phyloP scores from a whole-genome alignment of 176 grass and related monocot species.

The Calamus simplicifolius region DNA sequence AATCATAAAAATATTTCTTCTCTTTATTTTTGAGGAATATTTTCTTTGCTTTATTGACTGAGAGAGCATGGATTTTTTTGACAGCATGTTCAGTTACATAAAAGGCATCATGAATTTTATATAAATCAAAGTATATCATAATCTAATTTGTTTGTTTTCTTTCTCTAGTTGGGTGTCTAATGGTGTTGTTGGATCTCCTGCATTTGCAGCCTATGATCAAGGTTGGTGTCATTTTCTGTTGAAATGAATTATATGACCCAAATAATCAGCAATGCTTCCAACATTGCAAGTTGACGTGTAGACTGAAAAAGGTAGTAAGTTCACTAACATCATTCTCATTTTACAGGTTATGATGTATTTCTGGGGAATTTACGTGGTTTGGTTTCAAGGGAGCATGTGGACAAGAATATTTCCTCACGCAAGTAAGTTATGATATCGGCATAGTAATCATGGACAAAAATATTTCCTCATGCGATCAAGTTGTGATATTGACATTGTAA shows the following conservation, averaged over 20 bases:
- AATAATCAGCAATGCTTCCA: no score
- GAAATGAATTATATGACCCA: background rate
- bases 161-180: conserved; percentile 83
- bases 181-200: conserved; percentile 94
- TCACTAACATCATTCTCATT: background rate
- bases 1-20: no score
- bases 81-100: no score
- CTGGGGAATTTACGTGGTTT: conserved; percentile 93
- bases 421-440: conserved; percentile 46
- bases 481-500: no score
- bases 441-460: no score
- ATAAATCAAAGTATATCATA: background rate
- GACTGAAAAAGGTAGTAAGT: no score
- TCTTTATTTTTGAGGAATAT: no score
- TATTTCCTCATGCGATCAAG: no score
- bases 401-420: conserved; percentile 76
- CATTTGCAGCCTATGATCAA: conserved; percentile 99
- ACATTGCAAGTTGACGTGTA: background rate
- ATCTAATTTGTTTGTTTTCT: conserved; percentile 10
- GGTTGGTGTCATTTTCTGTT: conserved; percentile 29
- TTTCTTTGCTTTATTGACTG: no score
- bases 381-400: conserved; percentile 83
- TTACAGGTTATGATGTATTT: conserved; percentile 94
- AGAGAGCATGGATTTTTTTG: no score
- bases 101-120: background rate